Evolutionary conservation across 2,329 filamentous ascomycete genomes (phyloP).

Genomic region (Pestalotiopsis sp.): DNA sequence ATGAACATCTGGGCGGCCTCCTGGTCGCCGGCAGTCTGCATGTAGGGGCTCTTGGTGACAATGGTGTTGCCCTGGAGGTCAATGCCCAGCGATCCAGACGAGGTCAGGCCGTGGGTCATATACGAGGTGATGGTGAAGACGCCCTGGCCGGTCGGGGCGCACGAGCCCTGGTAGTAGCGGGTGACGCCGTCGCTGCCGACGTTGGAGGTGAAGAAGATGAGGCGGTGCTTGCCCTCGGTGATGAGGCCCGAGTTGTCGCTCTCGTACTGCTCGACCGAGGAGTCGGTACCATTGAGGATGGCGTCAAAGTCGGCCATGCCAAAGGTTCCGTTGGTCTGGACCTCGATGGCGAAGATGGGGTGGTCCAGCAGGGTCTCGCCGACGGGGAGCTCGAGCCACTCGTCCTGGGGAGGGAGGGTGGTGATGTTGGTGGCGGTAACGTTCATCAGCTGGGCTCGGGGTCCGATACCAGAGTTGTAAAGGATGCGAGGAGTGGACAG

Average conservation of each 20-base stretch:
- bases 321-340: conserved; percentile 27
- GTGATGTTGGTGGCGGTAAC: conserved; percentile 11
- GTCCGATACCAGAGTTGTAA: conserved; percentile 25
- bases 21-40: conserved; percentile 24
- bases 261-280: conserved; percentile 21
- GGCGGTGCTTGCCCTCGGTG: conserved; percentile 25
- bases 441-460: conserved; percentile 9
- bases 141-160: conserved; percentile 20
- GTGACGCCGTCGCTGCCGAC: conserved; percentile 24
- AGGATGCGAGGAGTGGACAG: conserved; percentile 29
- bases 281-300: conserved; percentile 1
- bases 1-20: conserved; percentile 13
- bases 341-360: conserved; percentile 29
- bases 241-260: conserved; percentile 23
- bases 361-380: conserved; percentile 25
- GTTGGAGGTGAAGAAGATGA: conserved; percentile 26
- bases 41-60: conserved; percentile 24
- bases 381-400: conserved; percentile 30
- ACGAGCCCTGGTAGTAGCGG: conserved; percentile 28
- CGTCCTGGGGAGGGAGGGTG: conserved; percentile 22
- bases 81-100: conserved; percentile 26
- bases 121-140: conserved; percentile 24
- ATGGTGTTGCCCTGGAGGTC: conserved; percentile 24
- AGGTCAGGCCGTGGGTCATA: conserved; percentile 28
- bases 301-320: not conserved